Base-by-base conservation (phyloP, 352 stramenopile genomes). In the Phytophthora macrochlamydospora region DNA sequence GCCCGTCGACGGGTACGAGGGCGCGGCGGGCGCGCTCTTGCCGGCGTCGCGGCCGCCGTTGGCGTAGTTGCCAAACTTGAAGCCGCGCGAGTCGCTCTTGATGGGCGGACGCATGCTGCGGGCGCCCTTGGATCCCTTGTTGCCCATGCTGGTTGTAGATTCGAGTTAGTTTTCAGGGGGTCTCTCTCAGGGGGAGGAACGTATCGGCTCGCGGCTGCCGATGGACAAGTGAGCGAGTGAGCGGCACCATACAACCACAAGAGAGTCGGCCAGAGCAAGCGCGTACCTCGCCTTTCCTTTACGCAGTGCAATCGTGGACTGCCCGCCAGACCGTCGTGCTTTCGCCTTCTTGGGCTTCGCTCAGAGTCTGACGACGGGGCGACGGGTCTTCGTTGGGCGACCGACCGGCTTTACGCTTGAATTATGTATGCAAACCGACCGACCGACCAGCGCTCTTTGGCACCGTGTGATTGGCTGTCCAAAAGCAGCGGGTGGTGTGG, bases 41-140 rank as follows among this genome's bases (percentile, higher is more conserved):
- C 79, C 84, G 44, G 84, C 84, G 60, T 92, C 83, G 35, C 86
- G 86, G 30, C 73, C 73, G 42, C 70, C 62, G 62, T 74, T 79
- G 55, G 72, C 65, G 51, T 68, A 55, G 58, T 81, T 85, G 52
- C 73, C 63, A 62, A 89, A 92, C 76, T 92, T 92, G 69, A 92
- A 91, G 66, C 80, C 80, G 67, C 86, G 82, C 71, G 81, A 88
- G 73, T 92, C 86, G 79, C 86, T 94, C 83, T 94, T 92, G 59
- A 92, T 87, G 18, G 84, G 86, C 59, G 85, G 84, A 13, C 85
- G 84, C 45, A 86, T 67, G 58, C 76, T 82, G 59, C 79, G 81
- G 62, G 77, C 68, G 56, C 85, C 83, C 65, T 94, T 94, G 61
- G 86, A 94, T 71, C 80, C 83, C 64, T 92, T 94, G 81, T 94